Evolutionary conservation across 139 green algal species (phyloP).

Genomic region (Diplosphaera chodatii): DNA sequence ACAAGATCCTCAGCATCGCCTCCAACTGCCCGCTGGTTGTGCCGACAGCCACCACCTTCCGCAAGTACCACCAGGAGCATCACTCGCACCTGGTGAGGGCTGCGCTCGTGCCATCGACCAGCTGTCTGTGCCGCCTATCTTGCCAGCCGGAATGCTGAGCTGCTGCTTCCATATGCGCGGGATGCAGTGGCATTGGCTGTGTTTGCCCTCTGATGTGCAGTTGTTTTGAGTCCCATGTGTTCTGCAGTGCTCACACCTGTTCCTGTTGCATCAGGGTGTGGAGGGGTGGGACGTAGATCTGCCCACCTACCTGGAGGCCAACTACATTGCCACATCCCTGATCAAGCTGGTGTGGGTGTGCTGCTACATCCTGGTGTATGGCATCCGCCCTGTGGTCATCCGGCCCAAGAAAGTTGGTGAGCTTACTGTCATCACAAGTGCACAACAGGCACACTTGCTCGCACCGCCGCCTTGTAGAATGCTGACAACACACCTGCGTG

Average conservation of each 20-base stretch:
- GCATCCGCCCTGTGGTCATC: slow-evolving; percentile 51
- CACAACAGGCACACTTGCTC: too few species aligned
- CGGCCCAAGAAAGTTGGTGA: slow-evolving; percentile 39
- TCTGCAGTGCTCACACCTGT: too few species aligned
- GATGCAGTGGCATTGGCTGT: too few species aligned
- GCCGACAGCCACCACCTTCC: slow-evolving; percentile 53
- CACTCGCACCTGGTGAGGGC: slow-evolving; percentile 52
- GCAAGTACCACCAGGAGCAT: slow-evolving; percentile 75
- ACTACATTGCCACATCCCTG: slow-evolving; percentile 16
- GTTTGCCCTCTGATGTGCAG: too few species aligned
- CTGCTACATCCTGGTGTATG: slow-evolving; percentile 61
- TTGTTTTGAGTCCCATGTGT: too few species aligned
- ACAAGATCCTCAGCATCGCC: slow-evolving; percentile 47
- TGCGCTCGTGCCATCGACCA: neutral
- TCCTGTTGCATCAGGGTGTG: slow-evolving; percentile 33
- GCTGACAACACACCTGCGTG: too few species aligned
- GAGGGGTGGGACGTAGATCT: slow-evolving; percentile 63
- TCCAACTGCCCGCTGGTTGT: slow-evolving; percentile 57
- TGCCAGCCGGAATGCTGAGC: too few species aligned
- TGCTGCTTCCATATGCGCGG: too few species aligned
- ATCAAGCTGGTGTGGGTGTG: slow-evolving; percentile 38
- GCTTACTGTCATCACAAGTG: too few species aligned
- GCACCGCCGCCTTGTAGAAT: too few species aligned
- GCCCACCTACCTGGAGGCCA: slow-evolving; percentile 39
- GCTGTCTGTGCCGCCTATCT: neutral